Conservation (phyloP, 305 asterid species). For the Fraxinus xanthoxyloides region DNA sequence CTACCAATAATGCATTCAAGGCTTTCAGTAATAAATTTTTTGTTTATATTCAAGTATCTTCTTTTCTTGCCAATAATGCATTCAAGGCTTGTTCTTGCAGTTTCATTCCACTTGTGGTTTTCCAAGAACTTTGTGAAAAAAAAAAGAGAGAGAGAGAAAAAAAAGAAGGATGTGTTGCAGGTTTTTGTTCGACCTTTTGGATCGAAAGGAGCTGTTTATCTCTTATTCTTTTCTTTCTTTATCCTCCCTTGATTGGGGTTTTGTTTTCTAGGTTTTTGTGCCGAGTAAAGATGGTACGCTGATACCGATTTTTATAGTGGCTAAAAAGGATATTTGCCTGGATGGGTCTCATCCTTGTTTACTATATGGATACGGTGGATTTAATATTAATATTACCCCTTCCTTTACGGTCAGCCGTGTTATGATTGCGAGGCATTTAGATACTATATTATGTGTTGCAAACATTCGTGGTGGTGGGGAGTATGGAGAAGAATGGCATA, state of each 20-base stretch:
- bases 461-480: conserved; percentile 92
- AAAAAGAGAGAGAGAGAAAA: neutral
- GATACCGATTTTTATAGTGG: conserved; percentile 66
- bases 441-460: conserved; percentile 57
- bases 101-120: neutral
- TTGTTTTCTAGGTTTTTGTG: conserved; percentile 50
- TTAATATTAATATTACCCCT: conserved; percentile 54
- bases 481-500: conserved; percentile 89
- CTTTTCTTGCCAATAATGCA: neutral
- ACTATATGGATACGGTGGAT: conserved; percentile 72
- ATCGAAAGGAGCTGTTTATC: neutral
- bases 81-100: neutral
- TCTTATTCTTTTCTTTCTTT: neutral
- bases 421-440: conserved; percentile 57
- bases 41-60: neutral
- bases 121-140: neutral
- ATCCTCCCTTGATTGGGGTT: neutral
- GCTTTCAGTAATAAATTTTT: neutral
- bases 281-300: conserved; percentile 61
- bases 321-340: conserved; percentile 49
- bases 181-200: conserved; percentile 11
- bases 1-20: neutral
- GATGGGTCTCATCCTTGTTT: conserved; percentile 77
- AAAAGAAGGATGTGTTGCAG: neutral
- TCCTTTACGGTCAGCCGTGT: conserved; percentile 44